phyloP scores from a whole-genome alignment of 2,329 filamentous ascomycete genomes.

The Phyllosticta citrichinensis region DNA sequence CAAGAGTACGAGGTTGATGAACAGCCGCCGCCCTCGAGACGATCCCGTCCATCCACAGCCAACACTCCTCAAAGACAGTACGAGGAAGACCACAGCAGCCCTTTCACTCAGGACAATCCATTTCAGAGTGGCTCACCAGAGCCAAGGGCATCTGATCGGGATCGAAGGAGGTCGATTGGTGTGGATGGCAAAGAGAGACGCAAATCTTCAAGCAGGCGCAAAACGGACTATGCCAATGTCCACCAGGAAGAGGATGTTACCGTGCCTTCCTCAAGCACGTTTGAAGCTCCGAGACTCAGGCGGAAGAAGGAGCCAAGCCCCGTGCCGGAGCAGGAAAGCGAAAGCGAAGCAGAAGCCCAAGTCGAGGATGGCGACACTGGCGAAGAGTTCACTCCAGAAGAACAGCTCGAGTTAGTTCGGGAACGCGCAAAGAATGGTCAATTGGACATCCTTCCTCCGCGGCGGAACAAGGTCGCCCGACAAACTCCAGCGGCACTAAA shows the following conservation, averaged over 20 bases:
- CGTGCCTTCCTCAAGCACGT: conserved; percentile 32
- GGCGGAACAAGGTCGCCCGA: conserved; percentile 27
- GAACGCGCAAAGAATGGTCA: conserved; percentile 53
- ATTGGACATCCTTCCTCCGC: conserved; percentile 37
- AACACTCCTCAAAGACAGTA: conserved; percentile 33
- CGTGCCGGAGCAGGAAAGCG: conserved; percentile 1
- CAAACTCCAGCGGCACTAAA: conserved; percentile 42
- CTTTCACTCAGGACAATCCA: conserved; percentile 83
- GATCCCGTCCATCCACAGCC: conserved; percentile 17
- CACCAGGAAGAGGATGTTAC: conserved; percentile 41
- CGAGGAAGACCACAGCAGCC: conserved; percentile 44
- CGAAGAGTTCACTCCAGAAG: conserved; percentile 92
- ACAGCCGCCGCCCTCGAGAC: conserved; percentile 17
- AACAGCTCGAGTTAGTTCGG: conserved; percentile 63
- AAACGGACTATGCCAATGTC: conserved; percentile 31
- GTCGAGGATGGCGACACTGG: conserved; percentile 52
- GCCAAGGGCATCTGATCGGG: conserved; percentile 26
- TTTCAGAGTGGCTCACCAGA: conserved; percentile 75
- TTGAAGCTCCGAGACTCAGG: conserved; percentile 1
- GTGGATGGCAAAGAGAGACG: conserved; percentile 30
- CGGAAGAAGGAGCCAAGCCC: conserved; percentile 3
- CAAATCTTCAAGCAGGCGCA: conserved; percentile 33
- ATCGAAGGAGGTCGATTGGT: conserved; percentile 41
- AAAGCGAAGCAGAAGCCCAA: conserved; percentile 14
- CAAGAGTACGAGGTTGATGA: conserved; percentile 26